Evolutionary conservation across 2,329 filamentous ascomycete species (phyloP).

Genomic region (Claviceps arundinis): DNA sequence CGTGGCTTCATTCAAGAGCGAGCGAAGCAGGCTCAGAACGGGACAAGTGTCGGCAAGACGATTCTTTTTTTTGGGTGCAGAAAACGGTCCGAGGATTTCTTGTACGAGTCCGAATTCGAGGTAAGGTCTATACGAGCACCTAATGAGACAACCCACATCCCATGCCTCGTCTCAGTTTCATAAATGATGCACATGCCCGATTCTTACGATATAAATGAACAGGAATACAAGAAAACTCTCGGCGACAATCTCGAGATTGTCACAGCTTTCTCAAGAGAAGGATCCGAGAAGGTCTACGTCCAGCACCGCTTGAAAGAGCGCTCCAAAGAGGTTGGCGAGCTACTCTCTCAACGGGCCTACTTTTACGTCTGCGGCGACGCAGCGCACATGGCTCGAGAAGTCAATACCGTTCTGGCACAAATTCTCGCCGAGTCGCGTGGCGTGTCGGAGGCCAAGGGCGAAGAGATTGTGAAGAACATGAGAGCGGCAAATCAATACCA

Average conservation of each 20-base stretch:
- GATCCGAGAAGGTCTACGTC: conserved; percentile 83
- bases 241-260: conserved; percentile 84
- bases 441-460: conserved; percentile 72
- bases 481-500: conserved; percentile 91
- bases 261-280: conserved; percentile 89
- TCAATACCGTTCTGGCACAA: conserved; percentile 73
- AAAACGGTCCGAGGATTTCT: conserved; percentile 74
- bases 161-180: too few species aligned
- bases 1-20: conserved; percentile 90
- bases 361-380: conserved; percentile 98
- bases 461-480: conserved; percentile 97
- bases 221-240: conserved; percentile 74
- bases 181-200: not conserved
- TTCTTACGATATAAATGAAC: conserved; percentile 6
- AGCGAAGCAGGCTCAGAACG: conserved; percentile 66
- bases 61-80: conserved; percentile 94
- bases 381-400: conserved; percentile 90
- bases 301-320: conserved; percentile 83
- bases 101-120: conserved; percentile 87
- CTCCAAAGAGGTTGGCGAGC: conserved; percentile 71
- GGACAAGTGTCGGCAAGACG: conserved; percentile 73
- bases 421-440: conserved; percentile 78
- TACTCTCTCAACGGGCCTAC: conserved; percentile 76
- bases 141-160: not conserved
- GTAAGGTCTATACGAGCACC: conserved; percentile 39